Evolutionary conservation across 331 rosid species (phyloP).

Genomic region (Quercus lobata): DNA sequence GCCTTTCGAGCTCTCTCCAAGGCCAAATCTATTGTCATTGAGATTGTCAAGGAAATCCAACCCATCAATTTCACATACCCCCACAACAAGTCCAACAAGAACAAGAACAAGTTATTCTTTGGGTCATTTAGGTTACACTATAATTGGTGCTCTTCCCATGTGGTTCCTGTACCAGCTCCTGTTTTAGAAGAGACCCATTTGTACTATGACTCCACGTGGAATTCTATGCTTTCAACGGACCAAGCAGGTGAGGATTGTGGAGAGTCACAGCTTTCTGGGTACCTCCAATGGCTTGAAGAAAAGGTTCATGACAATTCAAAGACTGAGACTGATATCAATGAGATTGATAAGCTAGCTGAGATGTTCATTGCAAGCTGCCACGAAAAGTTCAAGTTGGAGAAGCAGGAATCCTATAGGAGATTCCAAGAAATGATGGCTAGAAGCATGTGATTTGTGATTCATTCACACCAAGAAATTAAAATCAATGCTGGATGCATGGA

Average conservation of each 20-base stretch:
- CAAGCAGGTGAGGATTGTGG: constrained; percentile 18
- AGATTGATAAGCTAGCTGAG: constrained; percentile 77
- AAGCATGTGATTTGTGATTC: constrained; percentile 46
- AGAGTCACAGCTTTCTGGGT: constrained; percentile 61
- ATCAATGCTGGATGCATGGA: neutral
- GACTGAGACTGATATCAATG: constrained; percentile 37
- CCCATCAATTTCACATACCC: constrained; percentile 18
- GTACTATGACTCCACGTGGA: constrained; percentile 38
- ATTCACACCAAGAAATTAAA: neutral
- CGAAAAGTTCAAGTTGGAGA: constrained; percentile 85
- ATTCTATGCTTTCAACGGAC: constrained; percentile 15
- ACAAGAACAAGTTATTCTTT: constrained; percentile 48
- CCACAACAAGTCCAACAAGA: constrained; percentile 28
- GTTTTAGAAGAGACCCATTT: constrained; percentile 31
- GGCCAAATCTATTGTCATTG: constrained; percentile 43
- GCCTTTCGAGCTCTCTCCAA: constrained; percentile 54
- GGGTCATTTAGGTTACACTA: constrained; percentile 94
- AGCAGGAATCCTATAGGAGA: constrained; percentile 83
- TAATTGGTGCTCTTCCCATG: constrained; percentile 90
- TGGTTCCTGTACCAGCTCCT: constrained; percentile 58
- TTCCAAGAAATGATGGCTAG: constrained; percentile 90
- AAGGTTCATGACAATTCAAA: constrained; percentile 24
- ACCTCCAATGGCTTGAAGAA: constrained; percentile 87
- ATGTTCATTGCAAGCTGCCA: constrained; percentile 84
- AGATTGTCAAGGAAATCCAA: constrained; percentile 35